These are phyloP conservation scores for Seminavis robusta DNA, from an alignment of 108 stramenopile species.

Conservation along the genomic window DNA sequence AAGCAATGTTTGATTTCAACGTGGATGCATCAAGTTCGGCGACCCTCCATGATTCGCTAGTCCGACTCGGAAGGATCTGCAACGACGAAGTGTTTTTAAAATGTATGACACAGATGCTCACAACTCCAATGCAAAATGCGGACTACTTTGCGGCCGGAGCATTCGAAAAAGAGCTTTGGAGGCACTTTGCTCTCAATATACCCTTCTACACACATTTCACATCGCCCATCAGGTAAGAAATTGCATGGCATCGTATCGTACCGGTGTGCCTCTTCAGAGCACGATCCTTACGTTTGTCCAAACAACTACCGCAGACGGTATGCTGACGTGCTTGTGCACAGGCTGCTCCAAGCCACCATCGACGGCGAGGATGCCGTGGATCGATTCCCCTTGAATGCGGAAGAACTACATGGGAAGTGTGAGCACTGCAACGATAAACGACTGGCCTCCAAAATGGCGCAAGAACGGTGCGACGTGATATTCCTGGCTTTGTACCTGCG, in stretches of 20 bases:
- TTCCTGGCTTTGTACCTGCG: conserved; percentile 83
- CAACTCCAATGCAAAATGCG: conserved; percentile 88
- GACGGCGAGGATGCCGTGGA: conserved; percentile 65
- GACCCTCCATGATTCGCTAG: conserved; percentile 78
- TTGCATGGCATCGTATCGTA: too few relatives aligned
- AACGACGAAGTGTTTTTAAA: conserved; percentile 68
- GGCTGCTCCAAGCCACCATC: conserved; percentile 86
- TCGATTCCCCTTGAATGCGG: conserved; percentile 40
- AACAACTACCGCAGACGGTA: too few relatives aligned
- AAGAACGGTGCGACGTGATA: conserved; percentile 82
- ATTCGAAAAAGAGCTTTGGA: conserved; percentile 53
- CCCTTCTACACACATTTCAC: conserved; percentile 99
- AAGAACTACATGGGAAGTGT: conserved; percentile 49
- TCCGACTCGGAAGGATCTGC: conserved; percentile 58
- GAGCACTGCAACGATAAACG: conserved; percentile 89
- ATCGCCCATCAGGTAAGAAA: conserved; percentile 89
- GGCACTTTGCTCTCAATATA: conserved; percentile 94
- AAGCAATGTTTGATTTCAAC: conserved; percentile 50
- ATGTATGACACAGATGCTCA: conserved; percentile 82
- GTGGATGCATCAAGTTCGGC: conserved; percentile 63
- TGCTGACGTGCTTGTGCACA: conserved; percentile 94
- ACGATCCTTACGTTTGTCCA: too few relatives aligned
- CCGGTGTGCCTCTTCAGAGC: too few relatives aligned
- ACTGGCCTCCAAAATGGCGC: conserved; percentile 84
- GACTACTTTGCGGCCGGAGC: conserved; percentile 88